These are phyloP conservation scores for Spatholobus suberectus DNA, from an alignment of 306 rosid species.

Conservation along the genomic window DNA sequence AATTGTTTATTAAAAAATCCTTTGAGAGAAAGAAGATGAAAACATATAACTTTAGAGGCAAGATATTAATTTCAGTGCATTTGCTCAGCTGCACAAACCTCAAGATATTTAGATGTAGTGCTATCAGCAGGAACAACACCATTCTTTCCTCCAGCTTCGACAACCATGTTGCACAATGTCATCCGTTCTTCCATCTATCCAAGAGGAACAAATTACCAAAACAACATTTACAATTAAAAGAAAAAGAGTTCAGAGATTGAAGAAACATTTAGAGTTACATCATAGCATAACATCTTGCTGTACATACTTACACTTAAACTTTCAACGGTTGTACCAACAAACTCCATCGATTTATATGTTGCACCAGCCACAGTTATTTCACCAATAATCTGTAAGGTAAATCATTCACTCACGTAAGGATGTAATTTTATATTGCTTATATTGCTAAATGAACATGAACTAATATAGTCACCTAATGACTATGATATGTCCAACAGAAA, in stretches of 20 bases:
- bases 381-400: conserved; percentile 72
- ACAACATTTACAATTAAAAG: conserved; percentile 27
- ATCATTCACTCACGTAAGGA: conserved; percentile 24
- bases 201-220: conserved; percentile 37
- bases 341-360: conserved; percentile 94
- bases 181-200: conserved; percentile 93
- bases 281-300: conserved; percentile 10
- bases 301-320: conserved; percentile 67
- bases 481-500: background rate
- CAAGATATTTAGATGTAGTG: conserved; percentile 85
- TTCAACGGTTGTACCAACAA: conserved; percentile 88
- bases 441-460: conserved; percentile 23
- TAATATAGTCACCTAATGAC: background rate
- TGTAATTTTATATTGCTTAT: background rate
- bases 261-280: background rate
- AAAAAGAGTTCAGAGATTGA: background rate
- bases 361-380: conserved; percentile 93
- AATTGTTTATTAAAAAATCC: background rate
- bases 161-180: conserved; percentile 96
- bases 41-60: background rate
- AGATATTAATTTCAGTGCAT: conserved; percentile 29
- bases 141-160: conserved; percentile 96
- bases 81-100: conserved; percentile 59
- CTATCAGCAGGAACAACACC: conserved; percentile 86
- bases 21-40: background rate